Evolutionary conservation across 1,284 basidiomycete species (phyloP).

Genomic region (Ustilago vetiveriae): DNA sequence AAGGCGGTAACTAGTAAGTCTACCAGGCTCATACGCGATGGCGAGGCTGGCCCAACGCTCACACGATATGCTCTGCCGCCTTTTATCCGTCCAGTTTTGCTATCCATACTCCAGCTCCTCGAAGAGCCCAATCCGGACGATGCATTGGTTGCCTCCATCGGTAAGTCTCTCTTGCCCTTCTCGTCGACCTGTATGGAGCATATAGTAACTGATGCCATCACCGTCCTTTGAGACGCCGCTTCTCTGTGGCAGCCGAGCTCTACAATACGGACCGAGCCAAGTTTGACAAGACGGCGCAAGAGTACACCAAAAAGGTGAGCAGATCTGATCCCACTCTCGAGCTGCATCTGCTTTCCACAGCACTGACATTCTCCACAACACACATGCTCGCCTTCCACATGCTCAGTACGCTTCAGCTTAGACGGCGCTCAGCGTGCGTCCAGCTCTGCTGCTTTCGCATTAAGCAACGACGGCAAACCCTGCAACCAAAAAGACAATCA

Average conservation of each 20-base stretch:
- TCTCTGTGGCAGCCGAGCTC: slow-evolving; percentile 61
- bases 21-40: too few relatives aligned
- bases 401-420: slow-evolving; percentile 37
- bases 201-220: too few relatives aligned
- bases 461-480: too few relatives aligned
- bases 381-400: too few relatives aligned
- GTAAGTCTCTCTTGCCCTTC: slow-evolving; percentile 35
- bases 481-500: too few relatives aligned
- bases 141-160: slow-evolving; percentile 62
- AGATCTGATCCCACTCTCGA: neutral
- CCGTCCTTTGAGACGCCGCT: too few relatives aligned
- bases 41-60: neutral
- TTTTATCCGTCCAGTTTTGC: slow-evolving; percentile 44
- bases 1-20: slow-evolving; percentile 63
- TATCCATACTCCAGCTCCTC: slow-evolving; percentile 60
- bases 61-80: neutral
- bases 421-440: neutral
- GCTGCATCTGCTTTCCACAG: neutral
- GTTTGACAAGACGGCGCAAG: slow-evolving; percentile 58
- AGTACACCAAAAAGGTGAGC: slow-evolving; percentile 56
- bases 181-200: too few relatives aligned
- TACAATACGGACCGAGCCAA: slow-evolving; percentile 58
- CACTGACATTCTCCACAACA: too few relatives aligned
- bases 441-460: too few relatives aligned
- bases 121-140: slow-evolving; percentile 65